Evolutionary conservation across 2,329 filamentous ascomycete genomes (phyloP).

Genomic region (Pyrenophora tritici-repentis): DNA sequence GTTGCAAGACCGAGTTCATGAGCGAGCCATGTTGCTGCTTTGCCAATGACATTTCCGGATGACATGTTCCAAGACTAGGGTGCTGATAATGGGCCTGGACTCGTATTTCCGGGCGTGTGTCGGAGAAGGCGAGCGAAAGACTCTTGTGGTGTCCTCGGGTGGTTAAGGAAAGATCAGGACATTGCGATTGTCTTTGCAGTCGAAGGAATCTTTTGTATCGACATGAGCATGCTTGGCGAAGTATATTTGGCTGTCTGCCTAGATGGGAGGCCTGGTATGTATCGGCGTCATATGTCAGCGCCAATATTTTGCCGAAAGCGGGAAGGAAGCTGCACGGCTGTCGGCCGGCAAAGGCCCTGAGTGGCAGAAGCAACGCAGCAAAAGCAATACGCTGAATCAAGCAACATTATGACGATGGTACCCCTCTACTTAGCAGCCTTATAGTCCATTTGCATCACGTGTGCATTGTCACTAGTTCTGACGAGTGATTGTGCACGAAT

Average conservation of each 20-base stretch:
- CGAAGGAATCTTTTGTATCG: background rate
- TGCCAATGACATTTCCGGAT: conserved; percentile 5
- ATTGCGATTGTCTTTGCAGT: background rate
- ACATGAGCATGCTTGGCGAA: too few species aligned
- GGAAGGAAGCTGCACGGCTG: conserved; percentile 4
- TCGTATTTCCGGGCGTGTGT: conserved; percentile 6
- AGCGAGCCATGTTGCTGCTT: conserved; percentile 27
- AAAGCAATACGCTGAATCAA: background rate
- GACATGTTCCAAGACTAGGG: conserved; percentile 19
- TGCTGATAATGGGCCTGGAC: background rate
- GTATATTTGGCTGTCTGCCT: conserved; percentile 15
- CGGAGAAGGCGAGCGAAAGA: background rate
- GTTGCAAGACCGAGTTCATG: conserved; percentile 39
- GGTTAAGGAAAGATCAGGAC: background rate
- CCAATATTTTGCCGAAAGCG: conserved; percentile 8
- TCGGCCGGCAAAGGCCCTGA: conserved; percentile 1
- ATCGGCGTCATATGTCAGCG: conserved; percentile 16
- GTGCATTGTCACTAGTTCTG: too few species aligned
- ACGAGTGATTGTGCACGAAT: background rate
- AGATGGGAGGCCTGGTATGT: conserved; percentile 11
- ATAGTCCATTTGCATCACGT: too few species aligned
- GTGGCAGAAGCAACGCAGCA: background rate
- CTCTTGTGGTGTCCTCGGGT: background rate
- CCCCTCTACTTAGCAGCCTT: too few species aligned
- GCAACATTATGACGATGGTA: too few species aligned